Conservation (phyloP, 345 rosid genomes). For the Rhizophora apiculata region DNA sequence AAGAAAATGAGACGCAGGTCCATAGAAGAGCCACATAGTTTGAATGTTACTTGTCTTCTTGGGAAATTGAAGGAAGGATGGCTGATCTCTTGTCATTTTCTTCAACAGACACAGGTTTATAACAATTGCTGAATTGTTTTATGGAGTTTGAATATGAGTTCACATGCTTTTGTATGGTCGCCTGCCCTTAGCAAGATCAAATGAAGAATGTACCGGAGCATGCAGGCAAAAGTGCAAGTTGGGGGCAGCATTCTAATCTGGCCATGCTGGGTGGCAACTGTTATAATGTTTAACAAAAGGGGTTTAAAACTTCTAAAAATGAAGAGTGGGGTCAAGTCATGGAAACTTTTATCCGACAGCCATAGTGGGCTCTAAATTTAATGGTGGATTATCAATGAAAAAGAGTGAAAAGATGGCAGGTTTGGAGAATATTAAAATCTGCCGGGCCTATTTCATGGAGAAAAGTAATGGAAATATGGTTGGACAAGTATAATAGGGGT, state of each 20-base stretch:
- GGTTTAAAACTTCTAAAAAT: neutral
- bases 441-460: neutral
- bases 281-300: neutral
- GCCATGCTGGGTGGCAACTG: neutral
- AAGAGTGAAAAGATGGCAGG: neutral
- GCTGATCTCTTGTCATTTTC: no score
- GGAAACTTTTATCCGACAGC: slow-evolving; percentile 7
- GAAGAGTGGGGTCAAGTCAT: neutral
- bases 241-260: no score
- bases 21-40: no score
- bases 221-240: no score
- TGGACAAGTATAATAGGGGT: slow-evolving; percentile 12
- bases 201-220: no score
- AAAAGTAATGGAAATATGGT: slow-evolving; percentile 5
- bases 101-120: no score
- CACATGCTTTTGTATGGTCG: neutral
- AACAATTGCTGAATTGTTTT: no score
- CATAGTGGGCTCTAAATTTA: neutral
- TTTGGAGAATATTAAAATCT: no score
- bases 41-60: no score
- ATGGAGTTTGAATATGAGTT: no score
- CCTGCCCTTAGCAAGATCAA: neutral
- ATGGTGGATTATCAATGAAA: neutral
- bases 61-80: no score
- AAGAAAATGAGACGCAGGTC: no score